Conservation (phyloP, 2,329 filamentous ascomycete genomes). For the Lachnellula suecica region DNA sequence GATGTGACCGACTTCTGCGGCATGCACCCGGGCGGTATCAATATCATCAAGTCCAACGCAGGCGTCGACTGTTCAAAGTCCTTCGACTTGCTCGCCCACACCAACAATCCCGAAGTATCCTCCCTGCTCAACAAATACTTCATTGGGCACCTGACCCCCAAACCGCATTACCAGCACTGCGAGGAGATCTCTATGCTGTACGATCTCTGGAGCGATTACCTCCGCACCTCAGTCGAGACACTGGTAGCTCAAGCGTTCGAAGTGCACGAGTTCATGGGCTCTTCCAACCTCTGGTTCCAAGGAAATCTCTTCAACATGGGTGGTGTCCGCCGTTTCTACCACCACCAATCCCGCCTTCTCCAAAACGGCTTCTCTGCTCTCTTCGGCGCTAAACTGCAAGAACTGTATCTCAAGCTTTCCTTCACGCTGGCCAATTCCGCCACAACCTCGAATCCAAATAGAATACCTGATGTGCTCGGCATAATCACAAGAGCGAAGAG, state of each 20-base stretch:
- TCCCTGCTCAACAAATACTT: conserved; percentile 55
- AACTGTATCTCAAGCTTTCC: no score
- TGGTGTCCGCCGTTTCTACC: no score
- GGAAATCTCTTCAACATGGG: no score
- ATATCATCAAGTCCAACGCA: conserved; percentile 54
- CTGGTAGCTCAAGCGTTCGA: conserved; percentile 53
- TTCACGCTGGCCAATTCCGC: no score
- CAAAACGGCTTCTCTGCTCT: no score
- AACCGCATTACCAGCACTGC: conserved; percentile 46
- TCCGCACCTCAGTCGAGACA: conserved; percentile 49
- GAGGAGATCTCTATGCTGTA: conserved; percentile 46
- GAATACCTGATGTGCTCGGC: no score
- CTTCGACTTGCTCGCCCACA: conserved; percentile 54
- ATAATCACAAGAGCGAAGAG: no score
- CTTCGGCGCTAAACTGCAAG: no score
- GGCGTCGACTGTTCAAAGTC: conserved; percentile 54
- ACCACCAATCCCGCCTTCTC: no score
- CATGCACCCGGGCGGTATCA: conserved; percentile 52
- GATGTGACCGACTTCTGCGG: conserved; percentile 54
- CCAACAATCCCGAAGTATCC: conserved; percentile 52
- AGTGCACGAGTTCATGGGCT: conserved; percentile 50
- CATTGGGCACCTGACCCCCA: conserved; percentile 49
- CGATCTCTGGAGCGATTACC: conserved; percentile 50
- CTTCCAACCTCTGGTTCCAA: conserved; percentile 45
- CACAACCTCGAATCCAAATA: no score